phyloP scores from a whole-genome alignment of 805 yeast species.

The Priceomyces melissophilus region DNA sequence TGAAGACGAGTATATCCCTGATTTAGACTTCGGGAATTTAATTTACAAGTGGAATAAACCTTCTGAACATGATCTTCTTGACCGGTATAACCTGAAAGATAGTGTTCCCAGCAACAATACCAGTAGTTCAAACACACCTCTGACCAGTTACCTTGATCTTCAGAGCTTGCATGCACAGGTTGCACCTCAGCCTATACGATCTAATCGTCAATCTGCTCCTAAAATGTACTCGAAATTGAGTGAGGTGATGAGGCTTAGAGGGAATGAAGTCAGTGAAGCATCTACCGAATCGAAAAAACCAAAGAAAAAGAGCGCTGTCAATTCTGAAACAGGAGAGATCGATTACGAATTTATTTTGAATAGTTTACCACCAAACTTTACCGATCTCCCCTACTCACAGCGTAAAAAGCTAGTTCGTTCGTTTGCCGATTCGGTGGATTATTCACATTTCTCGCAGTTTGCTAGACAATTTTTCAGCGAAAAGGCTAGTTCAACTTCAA shows the following conservation, averaged over 20 bases:
- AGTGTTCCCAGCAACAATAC: conserved; percentile 14
- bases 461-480: conserved; percentile 34
- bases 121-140: conserved; percentile 23
- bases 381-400: conserved; percentile 58
- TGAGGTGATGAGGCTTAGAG: conserved; percentile 20
- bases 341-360: conserved; percentile 40
- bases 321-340: conserved; percentile 25
- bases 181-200: conserved; percentile 39
- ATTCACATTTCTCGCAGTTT: conserved; percentile 39
- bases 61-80: conserved; percentile 13
- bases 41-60: conserved; percentile 45
- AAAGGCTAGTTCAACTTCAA: conserved; percentile 17
- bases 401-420: conserved; percentile 45
- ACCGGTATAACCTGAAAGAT: conserved; percentile 3
- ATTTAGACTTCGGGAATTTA: conserved; percentile 53
- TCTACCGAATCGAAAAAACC: conserved; percentile 12
- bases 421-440: conserved; percentile 38
- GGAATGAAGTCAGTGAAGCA: conserved; percentile 5
- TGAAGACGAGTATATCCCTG: conserved; percentile 77
- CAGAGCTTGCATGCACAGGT: conserved; percentile 42
- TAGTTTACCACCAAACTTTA: conserved; percentile 51
- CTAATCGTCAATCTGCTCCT: conserved; percentile 5
- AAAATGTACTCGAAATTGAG: conserved; percentile 17
- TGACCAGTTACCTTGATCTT: conserved; percentile 38
- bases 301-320: conserved; percentile 21